Conservation (phyloP, 306 rosid genomes). For the Pyrus bretschneideri region DNA sequence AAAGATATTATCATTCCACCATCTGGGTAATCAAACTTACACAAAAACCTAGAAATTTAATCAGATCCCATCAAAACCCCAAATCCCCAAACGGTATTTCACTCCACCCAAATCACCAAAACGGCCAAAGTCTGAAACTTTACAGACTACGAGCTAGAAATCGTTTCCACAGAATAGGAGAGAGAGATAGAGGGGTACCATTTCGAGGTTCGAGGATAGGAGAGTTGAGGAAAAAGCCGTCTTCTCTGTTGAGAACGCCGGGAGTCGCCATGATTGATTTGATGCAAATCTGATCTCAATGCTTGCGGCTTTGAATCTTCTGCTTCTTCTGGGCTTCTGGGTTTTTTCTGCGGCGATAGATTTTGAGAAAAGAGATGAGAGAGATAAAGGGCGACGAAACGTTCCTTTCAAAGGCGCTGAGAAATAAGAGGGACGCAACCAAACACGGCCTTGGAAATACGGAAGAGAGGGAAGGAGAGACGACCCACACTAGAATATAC, state of each 20-base stretch:
- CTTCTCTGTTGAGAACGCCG: conserved; percentile 38
- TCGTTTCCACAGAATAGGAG: background rate
- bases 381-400: no score
- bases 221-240: conserved; percentile 25
- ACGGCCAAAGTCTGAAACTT: conserved; percentile 9
- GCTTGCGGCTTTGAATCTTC: background rate
- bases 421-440: background rate
- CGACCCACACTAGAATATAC: conserved; percentile 2
- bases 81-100: background rate
- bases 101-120: background rate
- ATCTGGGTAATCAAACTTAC: background rate
- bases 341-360: background rate
- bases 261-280: conserved; percentile 43
- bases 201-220: conserved; percentile 25
- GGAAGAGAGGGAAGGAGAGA: background rate
- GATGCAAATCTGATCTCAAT: conserved; percentile 11
- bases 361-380: background rate
- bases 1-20: background rate
- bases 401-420: background rate
- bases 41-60: background rate
- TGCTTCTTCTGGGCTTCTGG: background rate
- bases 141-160: background rate
- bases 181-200: conserved; percentile 20
- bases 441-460: conserved; percentile 6
- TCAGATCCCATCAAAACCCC: background rate